A percentile compares a stretch with the other conserved stretches of the same genome.
Evolutionary conservation across 352 stramenopile species (phyloP).

Genomic region (Blastocystis sp.): DNA sequence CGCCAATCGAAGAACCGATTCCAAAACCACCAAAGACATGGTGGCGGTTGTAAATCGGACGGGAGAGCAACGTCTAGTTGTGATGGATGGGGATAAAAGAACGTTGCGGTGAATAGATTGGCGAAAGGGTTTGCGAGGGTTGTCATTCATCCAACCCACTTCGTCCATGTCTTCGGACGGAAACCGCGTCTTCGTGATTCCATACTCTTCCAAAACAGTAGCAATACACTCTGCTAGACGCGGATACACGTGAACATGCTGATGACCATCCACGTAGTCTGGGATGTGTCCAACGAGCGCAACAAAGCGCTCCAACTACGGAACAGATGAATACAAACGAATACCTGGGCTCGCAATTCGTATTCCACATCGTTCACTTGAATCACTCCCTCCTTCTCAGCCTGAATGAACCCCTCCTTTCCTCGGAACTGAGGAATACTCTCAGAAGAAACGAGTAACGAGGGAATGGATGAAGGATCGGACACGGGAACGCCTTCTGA

Average conservation of each 20-base stretch:
- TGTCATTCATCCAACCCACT: conserved; percentile 52
- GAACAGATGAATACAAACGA: background rate
- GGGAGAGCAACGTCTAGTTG: conserved; percentile 1
- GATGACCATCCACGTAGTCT: conserved; percentile 51
- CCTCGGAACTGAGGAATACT: conserved; percentile 27
- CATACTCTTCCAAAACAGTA: conserved; percentile 29
- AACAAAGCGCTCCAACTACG: conserved; percentile 26
- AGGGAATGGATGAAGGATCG: background rate
- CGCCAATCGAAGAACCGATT: conserved; percentile 41
- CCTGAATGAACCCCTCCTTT: conserved; percentile 50
- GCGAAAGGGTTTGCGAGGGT: conserved; percentile 35
- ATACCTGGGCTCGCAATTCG: conserved; percentile 23
- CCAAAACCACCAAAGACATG: conserved; percentile 8
- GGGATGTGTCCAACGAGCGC: background rate
- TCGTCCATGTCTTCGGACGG: conserved; percentile 55
- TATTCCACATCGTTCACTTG: background rate
- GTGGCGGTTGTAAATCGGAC: conserved; percentile 42
- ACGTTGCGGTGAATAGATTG: conserved; percentile 16
- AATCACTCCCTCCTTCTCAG: background rate
- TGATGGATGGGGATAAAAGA: background rate
- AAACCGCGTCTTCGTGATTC: conserved; percentile 42
- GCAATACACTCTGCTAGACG: conserved; percentile 13
- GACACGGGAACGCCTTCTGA: conserved; percentile 44
- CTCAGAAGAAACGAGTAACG: background rate
- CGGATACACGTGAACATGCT: conserved; percentile 52